Conservation (phyloP, 441 rosid genomes). For the Aquilaria agallochum region DNA sequence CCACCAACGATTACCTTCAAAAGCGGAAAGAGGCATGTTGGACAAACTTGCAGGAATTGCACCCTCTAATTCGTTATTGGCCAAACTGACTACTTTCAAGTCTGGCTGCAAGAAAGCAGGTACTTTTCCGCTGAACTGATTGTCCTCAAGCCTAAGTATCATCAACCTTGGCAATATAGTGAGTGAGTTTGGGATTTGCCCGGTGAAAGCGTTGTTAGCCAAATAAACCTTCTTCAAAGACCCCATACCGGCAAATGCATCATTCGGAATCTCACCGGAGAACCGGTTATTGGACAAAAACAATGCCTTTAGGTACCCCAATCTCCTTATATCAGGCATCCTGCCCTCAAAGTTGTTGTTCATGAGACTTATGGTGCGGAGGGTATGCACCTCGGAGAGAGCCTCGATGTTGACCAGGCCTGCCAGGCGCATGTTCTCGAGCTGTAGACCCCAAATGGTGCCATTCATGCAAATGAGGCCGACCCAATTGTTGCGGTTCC, state of each 20-base stretch:
- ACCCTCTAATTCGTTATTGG: slow-evolving; percentile 77
- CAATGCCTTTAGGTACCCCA: slow-evolving; percentile 49
- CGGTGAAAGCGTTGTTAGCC: slow-evolving; percentile 60
- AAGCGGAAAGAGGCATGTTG: slow-evolving; percentile 40
- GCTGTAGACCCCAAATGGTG: slow-evolving; percentile 58
- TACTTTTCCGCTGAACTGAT: slow-evolving; percentile 51
- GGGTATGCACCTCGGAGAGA: slow-evolving; percentile 32
- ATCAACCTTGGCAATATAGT: slow-evolving; percentile 45
- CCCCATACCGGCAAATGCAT: slow-evolving; percentile 63
- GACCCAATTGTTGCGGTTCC: slow-evolving; percentile 43
- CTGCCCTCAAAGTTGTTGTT: slow-evolving; percentile 60
- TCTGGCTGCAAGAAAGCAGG: slow-evolving; percentile 49
- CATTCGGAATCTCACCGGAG: slow-evolving; percentile 55
- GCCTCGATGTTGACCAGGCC: slow-evolving; percentile 52
- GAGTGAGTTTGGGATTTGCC: slow-evolving; percentile 56
- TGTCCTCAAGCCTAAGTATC: slow-evolving; percentile 67
- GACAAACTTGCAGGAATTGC: slow-evolving; percentile 66
- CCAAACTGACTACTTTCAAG: slow-evolving; percentile 42
- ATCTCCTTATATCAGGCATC: slow-evolving; percentile 54
- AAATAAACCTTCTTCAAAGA: slow-evolving; percentile 61
- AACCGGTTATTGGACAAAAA: slow-evolving; percentile 68
- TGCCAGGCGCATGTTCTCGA: slow-evolving; percentile 56
- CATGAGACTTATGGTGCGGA: slow-evolving; percentile 74
- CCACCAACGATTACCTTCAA: slow-evolving; percentile 42
- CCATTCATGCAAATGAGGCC: slow-evolving; percentile 57